Base-by-base conservation (phyloP, 768 basidiomycete species). In the Bullera alba region DNA sequence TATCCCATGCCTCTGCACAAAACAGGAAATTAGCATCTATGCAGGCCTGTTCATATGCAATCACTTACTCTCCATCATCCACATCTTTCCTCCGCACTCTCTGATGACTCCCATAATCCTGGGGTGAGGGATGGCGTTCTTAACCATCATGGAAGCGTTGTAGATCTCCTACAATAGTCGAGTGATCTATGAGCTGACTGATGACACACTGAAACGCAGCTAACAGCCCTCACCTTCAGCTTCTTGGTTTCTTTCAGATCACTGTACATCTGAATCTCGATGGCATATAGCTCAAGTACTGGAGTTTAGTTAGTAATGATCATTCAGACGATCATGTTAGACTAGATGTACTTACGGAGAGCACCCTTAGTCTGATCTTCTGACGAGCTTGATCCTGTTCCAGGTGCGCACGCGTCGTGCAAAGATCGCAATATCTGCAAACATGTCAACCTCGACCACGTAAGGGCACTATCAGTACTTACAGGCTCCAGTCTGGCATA, bases 31-130 rank as follows among this genome's bases (percentile, higher is more conserved):
- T 5, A 25, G 19, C 12, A n/a, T n/a, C n/a, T n/a, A 35, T 42
- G 27, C 21, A 32, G 32, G 32, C 32, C 32, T 34, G 32, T n/a
- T n/a, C n/a, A n/a, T n/a, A 23, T 5, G 3, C n/a, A 42, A 17
- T 4, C 34, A 66, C 83, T 65, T 72, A 85, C 93, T 86, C 78
- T 97, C 95, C 51, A 88, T 90, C 95, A 99, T 97, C 92, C 95
- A 97, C 95, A 99, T 99, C 75, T 99, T 99, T 2, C 95, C 95
- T 15, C 95, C 95, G 60, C 93, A 97, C 73, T 99, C 95, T 68
- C 92, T 88, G 75, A 99, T 97, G 45, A 97, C 89, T 36, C 93
- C 95, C 86, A 96, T 92, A 65, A 97, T 96, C 26, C 90, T 81
- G 8, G 95, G 95, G 75, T 97, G 95, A 15, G 95, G 91, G 54